phyloP scores from a whole-genome alignment of 1,284 basidiomycete species.

The Pascua sp. region DNA sequence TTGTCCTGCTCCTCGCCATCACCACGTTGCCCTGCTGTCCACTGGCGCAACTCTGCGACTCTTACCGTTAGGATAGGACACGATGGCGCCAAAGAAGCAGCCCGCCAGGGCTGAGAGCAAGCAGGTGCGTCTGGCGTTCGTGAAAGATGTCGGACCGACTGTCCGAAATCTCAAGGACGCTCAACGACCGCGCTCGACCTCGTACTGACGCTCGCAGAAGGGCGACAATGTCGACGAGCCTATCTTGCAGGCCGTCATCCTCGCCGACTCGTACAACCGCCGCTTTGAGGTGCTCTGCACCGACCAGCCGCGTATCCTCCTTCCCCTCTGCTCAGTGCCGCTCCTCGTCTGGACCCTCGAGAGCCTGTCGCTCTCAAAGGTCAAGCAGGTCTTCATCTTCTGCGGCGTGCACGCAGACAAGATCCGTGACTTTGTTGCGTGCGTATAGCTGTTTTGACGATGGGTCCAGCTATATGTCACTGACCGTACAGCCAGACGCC shows the following conservation, averaged over 20 bases:
- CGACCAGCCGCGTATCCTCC: conserved; percentile 75
- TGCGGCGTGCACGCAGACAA: conserved; percentile 80
- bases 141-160: too few species aligned
- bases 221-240: conserved; percentile 60
- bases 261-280: conserved; percentile 93
- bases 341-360: conserved; percentile 96
- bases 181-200: too few species aligned
- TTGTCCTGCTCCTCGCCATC: too few species aligned
- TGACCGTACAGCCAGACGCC: conserved; percentile 15
- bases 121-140: not conserved
- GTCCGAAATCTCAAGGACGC: too few species aligned
- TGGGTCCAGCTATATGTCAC: not conserved
- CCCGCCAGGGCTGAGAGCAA: conserved; percentile 30
- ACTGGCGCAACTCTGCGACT: too few species aligned
- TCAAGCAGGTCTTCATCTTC: conserved; percentile 93
- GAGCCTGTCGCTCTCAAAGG: conserved; percentile 82
- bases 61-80: not conserved
- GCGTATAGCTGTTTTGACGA: not conserved
- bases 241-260: conserved; percentile 82
- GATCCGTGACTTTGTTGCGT: conserved; percentile 64
- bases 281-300: conserved; percentile 83
- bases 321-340: conserved; percentile 90
- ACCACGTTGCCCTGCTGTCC: too few species aligned
- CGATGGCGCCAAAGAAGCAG: conserved; percentile 45
- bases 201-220: conserved; percentile 23